Evolutionary conservation across 768 basidiomycete genomes (phyloP), one percentile per base, ranked within the genome.

Genomic region (Daedaleopsis sinensis): DNA sequence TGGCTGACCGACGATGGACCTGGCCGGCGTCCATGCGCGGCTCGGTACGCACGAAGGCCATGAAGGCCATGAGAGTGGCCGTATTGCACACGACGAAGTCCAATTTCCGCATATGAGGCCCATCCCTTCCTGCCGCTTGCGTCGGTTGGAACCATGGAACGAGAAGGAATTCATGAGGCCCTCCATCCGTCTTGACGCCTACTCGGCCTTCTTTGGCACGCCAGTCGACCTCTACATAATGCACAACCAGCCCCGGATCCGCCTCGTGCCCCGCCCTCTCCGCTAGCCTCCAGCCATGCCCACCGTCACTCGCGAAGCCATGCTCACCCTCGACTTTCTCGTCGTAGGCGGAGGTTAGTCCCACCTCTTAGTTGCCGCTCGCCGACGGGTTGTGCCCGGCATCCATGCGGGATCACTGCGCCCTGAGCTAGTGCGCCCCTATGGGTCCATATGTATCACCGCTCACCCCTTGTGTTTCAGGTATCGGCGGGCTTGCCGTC

Each of bases 401-500:
- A 11, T 18, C 39, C 38, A 18, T 39, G 43, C 46, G n/a, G 12
- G 39, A 16, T 27, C 19, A 19, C 39, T 35, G 35, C 21, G 11
- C 47, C 23, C 23, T 24, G 21, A 24, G 9, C 47, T 19, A 52
- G 39, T 62, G 39, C 24, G 23, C 44, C 32, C 13, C 37, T 46
- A 27, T 58, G 46, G 47, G 38, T 46, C 46, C 23, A 24, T 21
- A 24, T 23, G 19, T 23, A 21, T 3, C 13, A 21, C 8, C 5
- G 12, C 47, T 49, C 11, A 49, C 23, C 39, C 6, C 23, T n/a
- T 24, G n/a, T 39, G 3, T 24, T 39, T 16, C 76, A 66, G 80
- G 82, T 16, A 77, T 88, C 15, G 77, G 81, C 42, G 88, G 87
- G 11, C 73, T 87, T 51, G 80, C 86, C 3, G 74, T 80, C 38